Evolutionary conservation across 2,329 filamentous ascomycete species (phyloP).

Genomic region (Celoporthe dispersa): DNA sequence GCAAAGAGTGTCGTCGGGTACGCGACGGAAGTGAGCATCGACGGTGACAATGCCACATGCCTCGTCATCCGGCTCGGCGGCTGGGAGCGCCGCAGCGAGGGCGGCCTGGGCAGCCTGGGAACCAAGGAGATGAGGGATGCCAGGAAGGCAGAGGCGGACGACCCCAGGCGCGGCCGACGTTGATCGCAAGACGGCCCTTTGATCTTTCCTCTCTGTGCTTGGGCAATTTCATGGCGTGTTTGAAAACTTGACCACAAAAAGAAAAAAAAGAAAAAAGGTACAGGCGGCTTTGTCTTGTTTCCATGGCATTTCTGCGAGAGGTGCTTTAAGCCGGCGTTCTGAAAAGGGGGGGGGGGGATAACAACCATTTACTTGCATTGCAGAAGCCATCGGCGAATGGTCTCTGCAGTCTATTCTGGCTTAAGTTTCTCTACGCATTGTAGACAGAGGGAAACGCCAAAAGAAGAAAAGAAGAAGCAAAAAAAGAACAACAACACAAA

Average conservation of each 20-base stretch:
- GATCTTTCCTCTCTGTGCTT: neutral
- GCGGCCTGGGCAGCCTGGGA: slow-evolving; percentile 84
- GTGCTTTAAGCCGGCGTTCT: neutral
- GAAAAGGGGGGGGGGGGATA: neutral
- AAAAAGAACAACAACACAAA: neutral
- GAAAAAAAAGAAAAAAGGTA: neutral
- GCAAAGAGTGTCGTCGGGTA: slow-evolving; percentile 80
- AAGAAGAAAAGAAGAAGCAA: no score
- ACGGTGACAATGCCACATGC: slow-evolving; percentile 72
- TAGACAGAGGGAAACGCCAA: neutral
- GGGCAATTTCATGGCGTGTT: neutral
- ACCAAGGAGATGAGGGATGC: slow-evolving; percentile 92
- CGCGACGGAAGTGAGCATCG: slow-evolving; percentile 78
- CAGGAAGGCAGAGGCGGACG: slow-evolving; percentile 76
- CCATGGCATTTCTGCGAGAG: neutral
- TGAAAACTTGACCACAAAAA: neutral
- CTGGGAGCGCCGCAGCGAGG: slow-evolving; percentile 77
- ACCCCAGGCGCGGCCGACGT: slow-evolving; percentile 73
- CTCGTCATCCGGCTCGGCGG: slow-evolving; percentile 69
- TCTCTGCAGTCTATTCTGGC: neutral
- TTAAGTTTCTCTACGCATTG: neutral
- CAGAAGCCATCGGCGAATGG: slow-evolving; percentile 4
- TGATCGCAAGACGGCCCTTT: no score
- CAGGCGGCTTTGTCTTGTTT: neutral
- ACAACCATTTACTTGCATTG: neutral